phyloP scores from a whole-genome alignment of 1,284 basidiomycete species.

The Tilletiopsis washingtonensis region DNA sequence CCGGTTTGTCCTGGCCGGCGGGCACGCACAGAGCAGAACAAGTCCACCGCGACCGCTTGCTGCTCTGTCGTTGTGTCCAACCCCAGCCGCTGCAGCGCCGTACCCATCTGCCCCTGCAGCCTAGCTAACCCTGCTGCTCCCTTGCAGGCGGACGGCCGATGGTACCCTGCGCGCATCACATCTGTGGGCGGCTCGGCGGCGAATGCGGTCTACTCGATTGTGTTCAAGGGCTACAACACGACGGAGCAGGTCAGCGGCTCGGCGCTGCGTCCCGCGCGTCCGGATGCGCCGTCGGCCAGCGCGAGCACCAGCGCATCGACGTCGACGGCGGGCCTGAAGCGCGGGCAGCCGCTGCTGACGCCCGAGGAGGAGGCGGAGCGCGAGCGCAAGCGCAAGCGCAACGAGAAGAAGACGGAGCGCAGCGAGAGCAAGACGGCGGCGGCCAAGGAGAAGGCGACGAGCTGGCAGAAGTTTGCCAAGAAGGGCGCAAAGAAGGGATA shows the following conservation, averaged over 20 bases:
- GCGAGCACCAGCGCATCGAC: not conserved
- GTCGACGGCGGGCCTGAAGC: not conserved
- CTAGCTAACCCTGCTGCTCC: not conserved
- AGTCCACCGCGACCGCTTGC: too few species aligned
- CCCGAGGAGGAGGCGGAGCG: conserved; percentile 62
- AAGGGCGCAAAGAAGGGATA: conserved; percentile 62
- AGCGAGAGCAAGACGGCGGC: conserved; percentile 82
- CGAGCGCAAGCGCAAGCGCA: conserved; percentile 91
- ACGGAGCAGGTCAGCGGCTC: conserved; percentile 76
- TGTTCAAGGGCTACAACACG: conserved; percentile 89
- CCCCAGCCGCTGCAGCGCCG: too few species aligned
- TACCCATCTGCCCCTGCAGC: too few species aligned
- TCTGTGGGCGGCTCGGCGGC: conserved; percentile 76
- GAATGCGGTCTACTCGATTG: conserved; percentile 79
- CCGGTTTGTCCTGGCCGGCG: too few species aligned
- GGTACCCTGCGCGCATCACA: conserved; percentile 31
- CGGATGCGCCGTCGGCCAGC: not conserved
- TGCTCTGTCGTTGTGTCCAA: too few species aligned
- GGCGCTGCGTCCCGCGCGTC: conserved; percentile 57
- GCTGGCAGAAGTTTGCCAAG: conserved; percentile 97
- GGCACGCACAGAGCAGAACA: too few species aligned
- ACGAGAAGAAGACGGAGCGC: conserved; percentile 85
- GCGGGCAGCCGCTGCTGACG: not conserved
- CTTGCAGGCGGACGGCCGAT: conserved; percentile 21
- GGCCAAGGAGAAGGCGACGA: conserved; percentile 75